Conservation (phyloP, 1,284 basidiomycete species). For the Cronartium ribicola region DNA sequence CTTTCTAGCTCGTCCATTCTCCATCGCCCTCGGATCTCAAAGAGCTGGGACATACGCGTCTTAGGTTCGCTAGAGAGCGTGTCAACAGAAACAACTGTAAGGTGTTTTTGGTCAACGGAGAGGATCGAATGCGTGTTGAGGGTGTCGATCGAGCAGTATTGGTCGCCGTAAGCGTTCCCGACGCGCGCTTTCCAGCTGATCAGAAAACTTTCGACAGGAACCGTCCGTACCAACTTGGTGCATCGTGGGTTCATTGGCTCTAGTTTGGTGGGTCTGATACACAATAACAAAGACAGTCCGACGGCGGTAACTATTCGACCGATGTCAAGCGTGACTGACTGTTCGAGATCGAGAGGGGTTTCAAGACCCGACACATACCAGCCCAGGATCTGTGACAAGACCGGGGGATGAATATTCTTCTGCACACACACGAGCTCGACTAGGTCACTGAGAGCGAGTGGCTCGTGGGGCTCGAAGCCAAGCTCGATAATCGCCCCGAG, state of each 20-base stretch:
- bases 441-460: constrained; percentile 9
- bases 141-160: constrained; percentile 11
- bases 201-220: constrained; percentile 16
- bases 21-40: constrained; percentile 30
- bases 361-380: neutral
- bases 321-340: constrained; percentile 4
- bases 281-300: constrained; percentile 26
- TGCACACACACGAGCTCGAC: constrained; percentile 16
- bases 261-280: constrained; percentile 22
- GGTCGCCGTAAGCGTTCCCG: neutral
- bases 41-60: constrained; percentile 26
- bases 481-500: constrained; percentile 24
- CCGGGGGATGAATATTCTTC: constrained; percentile 11
- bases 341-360: constrained; percentile 5
- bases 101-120: constrained; percentile 13
- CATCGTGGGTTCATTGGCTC: constrained; percentile 20
- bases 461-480: constrained; percentile 17
- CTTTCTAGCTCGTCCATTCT: constrained; percentile 30
- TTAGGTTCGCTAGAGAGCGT: constrained; percentile 37
- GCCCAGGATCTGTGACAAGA: constrained; percentile 15
- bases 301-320: constrained; percentile 21
- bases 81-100: constrained; percentile 32
- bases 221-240: constrained; percentile 20
- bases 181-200: constrained; percentile 18
- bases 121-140: constrained; percentile 34